Percentiles rank a stretch among this genome's conserved stretches.
phyloP scores from a whole-genome alignment of 495 filamentous ascomycete species.

The Penicillium pancosmium region DNA sequence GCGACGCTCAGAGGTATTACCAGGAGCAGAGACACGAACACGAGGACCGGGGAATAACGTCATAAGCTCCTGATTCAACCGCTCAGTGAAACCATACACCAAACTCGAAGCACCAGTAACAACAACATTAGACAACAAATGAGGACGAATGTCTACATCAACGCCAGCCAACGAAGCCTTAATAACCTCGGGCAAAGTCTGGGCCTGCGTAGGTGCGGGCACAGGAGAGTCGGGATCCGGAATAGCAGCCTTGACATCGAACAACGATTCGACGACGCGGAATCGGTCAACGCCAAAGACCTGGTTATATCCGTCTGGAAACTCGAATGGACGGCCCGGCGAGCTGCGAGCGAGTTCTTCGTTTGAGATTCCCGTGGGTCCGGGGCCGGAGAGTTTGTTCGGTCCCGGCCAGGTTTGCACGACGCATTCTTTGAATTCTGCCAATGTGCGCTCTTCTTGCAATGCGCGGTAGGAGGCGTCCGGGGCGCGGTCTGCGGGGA shows the following conservation, averaged over 20 bases:
- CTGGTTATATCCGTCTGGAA: slow-evolving; percentile 94
- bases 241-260: slow-evolving; percentile 70
- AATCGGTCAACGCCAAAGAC: slow-evolving; percentile 88
- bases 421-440: slow-evolving; percentile 96
- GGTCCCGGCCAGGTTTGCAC: slow-evolving; percentile 92
- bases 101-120: slow-evolving; percentile 86
- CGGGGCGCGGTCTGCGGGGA: slow-evolving; percentile 62
- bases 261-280: slow-evolving; percentile 82
- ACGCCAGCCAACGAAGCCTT: slow-evolving; percentile 73
- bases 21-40: slow-evolving; percentile 81
- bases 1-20: slow-evolving; percentile 81
- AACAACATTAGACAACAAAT: slow-evolving; percentile 85
- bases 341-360: slow-evolving; percentile 66
- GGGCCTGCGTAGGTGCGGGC: slow-evolving; percentile 60
- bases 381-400: slow-evolving; percentile 60
- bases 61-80: slow-evolving; percentile 80
- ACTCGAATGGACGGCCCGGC: slow-evolving; percentile 86
- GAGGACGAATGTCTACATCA: slow-evolving; percentile 85
- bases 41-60: slow-evolving; percentile 76
- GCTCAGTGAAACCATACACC: slow-evolving; percentile 86
- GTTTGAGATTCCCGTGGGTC: slow-evolving; percentile 60
- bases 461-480: slow-evolving; percentile 72
- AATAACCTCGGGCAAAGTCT: slow-evolving; percentile 79
- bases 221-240: slow-evolving; percentile 46
- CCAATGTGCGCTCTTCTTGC: slow-evolving; percentile 90